phyloP scores from a whole-genome alignment of 495 filamentous ascomycete genomes.

The Chaetomium tenue region DNA sequence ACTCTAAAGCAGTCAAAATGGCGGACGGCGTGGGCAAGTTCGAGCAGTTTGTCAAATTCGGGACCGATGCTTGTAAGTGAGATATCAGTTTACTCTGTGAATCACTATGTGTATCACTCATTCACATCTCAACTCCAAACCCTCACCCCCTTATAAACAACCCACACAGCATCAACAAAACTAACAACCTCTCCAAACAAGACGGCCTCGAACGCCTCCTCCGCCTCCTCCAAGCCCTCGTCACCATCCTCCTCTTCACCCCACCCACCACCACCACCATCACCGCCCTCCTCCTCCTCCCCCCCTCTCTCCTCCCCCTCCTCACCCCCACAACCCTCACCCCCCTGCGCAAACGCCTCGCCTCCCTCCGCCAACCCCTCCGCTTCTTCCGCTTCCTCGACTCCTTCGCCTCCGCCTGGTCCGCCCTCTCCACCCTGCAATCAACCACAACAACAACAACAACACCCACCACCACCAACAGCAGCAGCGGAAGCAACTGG shows the following conservation, averaged over 20 bases:
- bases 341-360: constrained; percentile 34
- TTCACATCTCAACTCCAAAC: not conserved
- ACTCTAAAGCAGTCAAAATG: constrained; percentile 3
- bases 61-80: constrained; percentile 44
- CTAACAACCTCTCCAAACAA: constrained; percentile 24
- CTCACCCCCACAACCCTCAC: constrained; percentile 23
- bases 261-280: constrained; percentile 3
- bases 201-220: constrained; percentile 63
- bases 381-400: constrained; percentile 64
- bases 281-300: constrained; percentile 12
- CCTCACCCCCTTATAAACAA: not conserved
- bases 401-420: constrained; percentile 52
- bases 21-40: constrained; percentile 25
- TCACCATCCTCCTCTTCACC: constrained; percentile 28
- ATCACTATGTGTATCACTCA: no score
- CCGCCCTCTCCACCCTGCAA: constrained; percentile 20
- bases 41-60: constrained; percentile 44
- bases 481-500: constrained; percentile 8
- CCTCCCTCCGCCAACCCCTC: constrained; percentile 55
- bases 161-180: not conserved
- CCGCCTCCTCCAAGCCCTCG: constrained; percentile 57
- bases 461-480: not conserved
- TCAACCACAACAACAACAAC: not conserved
- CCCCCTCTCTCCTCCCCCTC: constrained; percentile 16
- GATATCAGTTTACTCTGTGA: no score